Evolutionary conservation across 108 stramenopile genomes (phyloP).

Genomic region (Cyclotella baltica): DNA sequence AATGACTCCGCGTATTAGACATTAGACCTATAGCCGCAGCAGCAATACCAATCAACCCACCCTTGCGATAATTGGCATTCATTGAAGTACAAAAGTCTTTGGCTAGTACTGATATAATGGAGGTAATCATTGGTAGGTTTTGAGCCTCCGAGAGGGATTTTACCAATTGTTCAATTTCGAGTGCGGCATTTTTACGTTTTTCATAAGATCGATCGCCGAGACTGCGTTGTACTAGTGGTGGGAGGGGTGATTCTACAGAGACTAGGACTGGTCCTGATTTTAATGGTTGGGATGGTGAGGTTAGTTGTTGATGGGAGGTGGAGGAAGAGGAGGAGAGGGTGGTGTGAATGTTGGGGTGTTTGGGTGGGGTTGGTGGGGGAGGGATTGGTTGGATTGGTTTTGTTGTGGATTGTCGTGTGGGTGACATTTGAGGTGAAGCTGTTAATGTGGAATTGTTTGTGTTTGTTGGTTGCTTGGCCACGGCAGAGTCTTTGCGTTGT

Average conservation of each 20-base stretch:
- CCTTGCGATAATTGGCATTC: conserved; percentile 98
- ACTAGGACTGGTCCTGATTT: conserved; percentile 48
- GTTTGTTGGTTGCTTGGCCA: neutral
- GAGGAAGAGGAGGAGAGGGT: conserved; percentile 15
- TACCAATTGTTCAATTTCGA: conserved; percentile 96
- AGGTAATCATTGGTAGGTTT: conserved; percentile 81
- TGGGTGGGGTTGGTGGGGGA: conserved; percentile 33
- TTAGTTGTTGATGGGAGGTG: conserved; percentile 17
- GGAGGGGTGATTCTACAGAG: conserved; percentile 79
- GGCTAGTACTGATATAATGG: conserved; percentile 88
- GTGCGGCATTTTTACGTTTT: conserved; percentile 97
- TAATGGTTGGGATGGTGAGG: neutral
- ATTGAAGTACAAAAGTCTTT: conserved; percentile 97
- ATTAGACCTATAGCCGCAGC: conserved; percentile 96
- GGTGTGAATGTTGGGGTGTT: conserved; percentile 13
- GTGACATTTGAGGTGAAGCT: neutral
- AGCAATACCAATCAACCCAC: conserved; percentile 97
- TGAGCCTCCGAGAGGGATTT: conserved; percentile 87
- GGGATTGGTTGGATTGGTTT: neutral
- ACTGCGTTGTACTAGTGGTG: conserved; percentile 82
- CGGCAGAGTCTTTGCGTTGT: neutral
- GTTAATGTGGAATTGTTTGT: neutral
- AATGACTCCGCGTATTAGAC: conserved; percentile 66
- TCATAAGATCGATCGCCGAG: conserved; percentile 99
- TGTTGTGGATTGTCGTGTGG: neutral